A percentile compares a stretch with the other conserved stretches of the same genome.
Conservation (phyloP, 2,329 filamentous ascomycete genomes). For the Aspergillus jensenii region DNA sequence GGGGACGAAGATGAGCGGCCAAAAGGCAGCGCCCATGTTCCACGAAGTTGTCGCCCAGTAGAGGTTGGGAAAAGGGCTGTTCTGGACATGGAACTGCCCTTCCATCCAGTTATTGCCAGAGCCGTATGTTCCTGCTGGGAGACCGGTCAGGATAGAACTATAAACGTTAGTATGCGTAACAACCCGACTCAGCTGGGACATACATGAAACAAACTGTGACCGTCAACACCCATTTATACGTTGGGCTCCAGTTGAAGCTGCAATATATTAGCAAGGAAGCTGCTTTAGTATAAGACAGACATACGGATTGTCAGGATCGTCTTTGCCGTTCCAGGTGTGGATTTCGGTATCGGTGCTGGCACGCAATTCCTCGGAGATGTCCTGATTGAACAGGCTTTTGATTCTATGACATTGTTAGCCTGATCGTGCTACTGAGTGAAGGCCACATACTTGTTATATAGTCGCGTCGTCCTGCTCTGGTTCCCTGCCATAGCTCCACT, state of each 20-base stretch:
- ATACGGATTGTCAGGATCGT: conserved; percentile 34
- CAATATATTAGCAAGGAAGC: neutral
- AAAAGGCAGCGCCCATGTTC: conserved; percentile 42
- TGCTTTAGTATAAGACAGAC: neutral
- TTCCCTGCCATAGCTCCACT: too few species aligned
- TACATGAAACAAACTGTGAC: conserved; percentile 46
- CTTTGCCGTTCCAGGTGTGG: conserved; percentile 28
- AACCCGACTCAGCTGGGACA: neutral
- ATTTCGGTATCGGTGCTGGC: conserved; percentile 26
- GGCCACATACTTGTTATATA: too few species aligned
- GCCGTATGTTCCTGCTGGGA: conserved; percentile 44
- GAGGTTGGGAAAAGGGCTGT: conserved; percentile 34
- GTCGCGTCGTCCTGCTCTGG: too few species aligned
- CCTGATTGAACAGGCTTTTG: neutral
- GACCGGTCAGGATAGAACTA: conserved; percentile 42
- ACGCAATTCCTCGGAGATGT: conserved; percentile 10
- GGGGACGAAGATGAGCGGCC: conserved; percentile 37
- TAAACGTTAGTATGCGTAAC: neutral
- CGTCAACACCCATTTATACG: conserved; percentile 45
- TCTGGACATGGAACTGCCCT: conserved; percentile 32
- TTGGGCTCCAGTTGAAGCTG: conserved; percentile 43
- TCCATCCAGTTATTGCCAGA: conserved; percentile 34
- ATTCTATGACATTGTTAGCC: neutral
- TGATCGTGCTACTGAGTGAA: too few species aligned
- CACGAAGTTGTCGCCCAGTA: conserved; percentile 36